Evolutionary conservation across 2,329 filamentous ascomycete genomes (phyloP).

Genomic region (Curvularia eragrostidis): DNA sequence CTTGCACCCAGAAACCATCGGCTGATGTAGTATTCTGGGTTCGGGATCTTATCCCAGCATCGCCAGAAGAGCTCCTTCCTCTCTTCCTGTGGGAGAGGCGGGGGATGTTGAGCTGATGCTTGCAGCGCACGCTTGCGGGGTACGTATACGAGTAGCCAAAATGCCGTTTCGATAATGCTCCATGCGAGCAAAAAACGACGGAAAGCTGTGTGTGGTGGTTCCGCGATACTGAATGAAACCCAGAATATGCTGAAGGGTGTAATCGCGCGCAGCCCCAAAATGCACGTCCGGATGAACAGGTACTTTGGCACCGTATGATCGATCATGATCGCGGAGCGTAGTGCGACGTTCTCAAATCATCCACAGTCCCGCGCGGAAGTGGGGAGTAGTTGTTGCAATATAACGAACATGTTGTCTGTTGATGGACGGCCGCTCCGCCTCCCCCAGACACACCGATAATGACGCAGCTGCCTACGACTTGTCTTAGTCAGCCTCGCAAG

Average conservation of each 20-base stretch:
- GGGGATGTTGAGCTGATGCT: conserved; percentile 59
- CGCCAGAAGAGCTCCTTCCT: conserved; percentile 64
- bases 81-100: conserved; percentile 54
- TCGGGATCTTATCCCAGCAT: conserved; percentile 62
- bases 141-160: conserved; percentile 62
- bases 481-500: conserved; percentile 14
- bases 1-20: conserved; percentile 72
- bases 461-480: conserved; percentile 6
- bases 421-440: conserved; percentile 6
- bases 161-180: conserved; percentile 59
- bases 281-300: conserved; percentile 57
- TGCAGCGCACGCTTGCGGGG: conserved; percentile 62
- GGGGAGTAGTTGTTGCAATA: not conserved
- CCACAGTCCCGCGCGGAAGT: not conserved
- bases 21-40: conserved; percentile 64
- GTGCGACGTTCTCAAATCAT: not conserved
- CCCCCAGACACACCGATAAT: conserved; percentile 7
- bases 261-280: conserved; percentile 58
- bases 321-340: conserved; percentile 45
- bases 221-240: conserved; percentile 48
- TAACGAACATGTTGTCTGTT: conserved; percentile 9
- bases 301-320: conserved; percentile 50
- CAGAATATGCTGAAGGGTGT: conserved; percentile 60
- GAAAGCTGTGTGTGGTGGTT: conserved; percentile 36
- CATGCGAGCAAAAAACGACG: conserved; percentile 52